phyloP scores from a whole-genome alignment of 2,329 filamentous ascomycete genomes.

The Chaetomium sp. region DNA sequence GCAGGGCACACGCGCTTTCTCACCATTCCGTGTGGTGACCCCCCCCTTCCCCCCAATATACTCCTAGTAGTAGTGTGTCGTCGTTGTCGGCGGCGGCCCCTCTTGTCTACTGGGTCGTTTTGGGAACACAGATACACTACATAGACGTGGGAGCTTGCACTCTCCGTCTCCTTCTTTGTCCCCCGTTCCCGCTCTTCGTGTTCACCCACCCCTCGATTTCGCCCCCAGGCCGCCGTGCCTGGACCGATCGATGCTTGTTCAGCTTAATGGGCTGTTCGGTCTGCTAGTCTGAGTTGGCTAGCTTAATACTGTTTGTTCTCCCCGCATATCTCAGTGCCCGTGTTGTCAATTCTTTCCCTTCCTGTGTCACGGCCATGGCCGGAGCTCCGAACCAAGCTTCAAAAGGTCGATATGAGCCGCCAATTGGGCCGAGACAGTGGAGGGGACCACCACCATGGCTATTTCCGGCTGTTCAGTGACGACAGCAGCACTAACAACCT shows the following conservation, averaged over 20 bases:
- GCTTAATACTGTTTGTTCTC: neutral
- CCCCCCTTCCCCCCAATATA: constrained; percentile 9
- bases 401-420: neutral
- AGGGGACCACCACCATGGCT: constrained; percentile 1
- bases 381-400: neutral
- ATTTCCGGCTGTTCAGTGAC: constrained; percentile 1
- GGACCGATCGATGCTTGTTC: constrained; percentile 14
- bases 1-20: constrained; percentile 10
- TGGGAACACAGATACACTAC: too few relatives aligned
- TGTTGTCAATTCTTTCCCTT: too few relatives aligned
- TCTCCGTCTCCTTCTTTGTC: constrained; percentile 15
- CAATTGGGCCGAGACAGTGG: neutral
- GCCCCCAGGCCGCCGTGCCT: constrained; percentile 8
- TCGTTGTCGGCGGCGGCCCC: too few relatives aligned
- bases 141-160: constrained; percentile 15
- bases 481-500: constrained; percentile 17
- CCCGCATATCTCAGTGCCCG: too few relatives aligned
- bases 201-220: neutral
- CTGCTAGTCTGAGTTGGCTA: constrained; percentile 11
- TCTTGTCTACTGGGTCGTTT: too few relatives aligned
- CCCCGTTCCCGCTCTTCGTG: constrained; percentile 4
- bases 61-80: too few relatives aligned
- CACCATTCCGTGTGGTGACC: constrained; percentile 15
- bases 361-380: neutral
- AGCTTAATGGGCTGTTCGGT: constrained; percentile 13